These are phyloP conservation scores for Verticillium klebahnii DNA, from an alignment of 2,329 filamentous ascomycete genomes.

Conservation along the genomic window DNA sequence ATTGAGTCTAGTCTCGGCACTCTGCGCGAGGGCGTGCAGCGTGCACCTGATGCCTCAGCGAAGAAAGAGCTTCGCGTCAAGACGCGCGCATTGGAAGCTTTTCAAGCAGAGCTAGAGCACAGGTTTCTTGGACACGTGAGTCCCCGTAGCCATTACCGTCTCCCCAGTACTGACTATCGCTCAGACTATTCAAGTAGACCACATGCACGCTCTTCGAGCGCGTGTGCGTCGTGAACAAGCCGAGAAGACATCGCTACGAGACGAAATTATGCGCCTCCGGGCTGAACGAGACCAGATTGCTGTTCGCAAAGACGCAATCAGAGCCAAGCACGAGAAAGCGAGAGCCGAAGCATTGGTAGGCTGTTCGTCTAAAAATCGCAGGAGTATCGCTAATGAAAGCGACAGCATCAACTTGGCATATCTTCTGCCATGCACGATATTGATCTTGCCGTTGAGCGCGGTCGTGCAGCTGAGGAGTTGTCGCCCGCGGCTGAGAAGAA, in stretches of 20 bases:
- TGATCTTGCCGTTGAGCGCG: conserved; percentile 51
- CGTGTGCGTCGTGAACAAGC: conserved; percentile 53
- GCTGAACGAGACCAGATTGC: conserved; percentile 58
- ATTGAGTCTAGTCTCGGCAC: conserved; percentile 45
- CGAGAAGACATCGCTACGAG: conserved; percentile 51
- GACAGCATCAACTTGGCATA: conserved; percentile 43
- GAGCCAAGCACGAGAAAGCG: conserved; percentile 53
- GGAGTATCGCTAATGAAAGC: neutral
- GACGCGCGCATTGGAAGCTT: conserved; percentile 51
- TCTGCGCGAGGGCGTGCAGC: conserved; percentile 32
- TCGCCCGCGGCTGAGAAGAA: conserved; percentile 39
- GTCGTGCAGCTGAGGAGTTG: conserved; percentile 42
- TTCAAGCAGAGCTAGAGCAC: conserved; percentile 51
- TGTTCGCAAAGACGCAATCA: conserved; percentile 58
- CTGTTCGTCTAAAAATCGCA: neutral
- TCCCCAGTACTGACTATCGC: neutral
- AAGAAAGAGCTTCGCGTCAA: conserved; percentile 53
- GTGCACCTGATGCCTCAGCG: conserved; percentile 37
- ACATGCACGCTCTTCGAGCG: conserved; percentile 51
- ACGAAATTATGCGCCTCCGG: conserved; percentile 55
- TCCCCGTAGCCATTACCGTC: conserved; percentile 3
- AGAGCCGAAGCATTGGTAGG: conserved; percentile 47
- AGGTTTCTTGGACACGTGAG: conserved; percentile 56
- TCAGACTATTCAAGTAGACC: conserved; percentile 56
- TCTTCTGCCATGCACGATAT: conserved; percentile 59